A percentile compares a stretch with the other conserved stretches of the same genome.
Conservation (phyloP, 2,329 filamentous ascomycete species). For the Pyrenophora seminiperda region DNA sequence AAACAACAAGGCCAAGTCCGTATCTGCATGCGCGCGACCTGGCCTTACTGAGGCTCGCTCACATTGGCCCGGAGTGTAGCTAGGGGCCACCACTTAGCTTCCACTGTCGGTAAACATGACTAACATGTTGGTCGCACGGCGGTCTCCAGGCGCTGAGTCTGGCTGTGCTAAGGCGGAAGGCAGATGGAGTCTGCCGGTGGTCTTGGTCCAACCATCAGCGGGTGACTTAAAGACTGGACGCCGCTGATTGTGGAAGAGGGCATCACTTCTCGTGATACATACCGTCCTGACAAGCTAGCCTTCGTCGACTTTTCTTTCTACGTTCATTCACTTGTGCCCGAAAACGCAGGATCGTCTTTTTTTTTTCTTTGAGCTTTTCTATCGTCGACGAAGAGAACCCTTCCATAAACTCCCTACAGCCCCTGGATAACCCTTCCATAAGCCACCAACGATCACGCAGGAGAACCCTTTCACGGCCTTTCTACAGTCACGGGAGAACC, state of each 20-base stretch:
- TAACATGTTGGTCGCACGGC: conserved; percentile 31
- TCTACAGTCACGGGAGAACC: no score
- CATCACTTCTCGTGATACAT: conserved; percentile 33
- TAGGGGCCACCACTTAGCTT: conserved; percentile 25
- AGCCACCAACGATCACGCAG: no score
- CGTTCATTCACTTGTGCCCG: conserved; percentile 33
- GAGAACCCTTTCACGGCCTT: conserved; percentile 6
- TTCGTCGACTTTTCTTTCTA: conserved; percentile 41
- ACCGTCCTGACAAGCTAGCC: conserved; percentile 40
- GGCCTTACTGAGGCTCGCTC: conserved; percentile 10
- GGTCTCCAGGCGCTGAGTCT: conserved; percentile 28
- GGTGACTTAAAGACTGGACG: conserved; percentile 27
- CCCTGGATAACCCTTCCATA: conserved; percentile 14
- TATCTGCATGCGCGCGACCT: conserved; percentile 12
- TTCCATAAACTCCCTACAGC: not conserved
- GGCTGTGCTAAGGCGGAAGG: conserved; percentile 23
- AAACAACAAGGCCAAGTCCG: conserved; percentile 28
- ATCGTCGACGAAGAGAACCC: conserved; percentile 19
- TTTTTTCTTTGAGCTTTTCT: conserved; percentile 32
- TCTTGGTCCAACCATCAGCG: conserved; percentile 17
- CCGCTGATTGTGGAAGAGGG: conserved; percentile 24
- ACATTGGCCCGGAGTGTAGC: conserved; percentile 32
- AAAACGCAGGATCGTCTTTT: conserved; percentile 41
- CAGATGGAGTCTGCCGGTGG: conserved; percentile 19
- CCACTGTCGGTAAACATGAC: conserved; percentile 16